Evolutionary conservation across 108 stramenopile species (phyloP), one percentile per base, ranked within the genome.

Genomic region (Discostella pseudostelligera): DNA sequence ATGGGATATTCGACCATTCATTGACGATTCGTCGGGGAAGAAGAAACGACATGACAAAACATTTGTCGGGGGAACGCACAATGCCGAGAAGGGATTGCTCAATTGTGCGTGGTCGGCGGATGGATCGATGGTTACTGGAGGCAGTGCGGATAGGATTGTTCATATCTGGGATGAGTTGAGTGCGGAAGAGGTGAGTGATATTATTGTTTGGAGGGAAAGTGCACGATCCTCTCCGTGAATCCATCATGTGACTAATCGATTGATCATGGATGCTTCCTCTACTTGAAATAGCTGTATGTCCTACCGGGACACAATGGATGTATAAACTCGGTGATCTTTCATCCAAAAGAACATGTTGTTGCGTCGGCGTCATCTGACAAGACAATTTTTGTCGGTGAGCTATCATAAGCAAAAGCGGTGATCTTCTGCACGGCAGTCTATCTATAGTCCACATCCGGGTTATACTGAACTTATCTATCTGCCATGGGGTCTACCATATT

Each of bases 131-230:
- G 93, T 96, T 3, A 78, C 89, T 1, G 83, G 83, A 16, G 95
- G 95, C 14, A 85, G 85, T 44, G 90, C 90, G 9, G 95, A 95
- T 63, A 55, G 81, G 25, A 60, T 88, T 29, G 95, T 96, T 54
- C 95, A 92, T 67, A 84, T 96, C 53, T 96, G 93, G 93, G 95
- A 96, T 70, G 89, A 80, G 49, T 59, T 81, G 20, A 80, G 83
- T 62, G 56, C 83, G 4, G 82, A 92, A 78, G 93, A 96, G 50
- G 69, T 70, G 26, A 61, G 69, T 14, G 13, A n/a, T 6, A 6
- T 8, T 20, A 25, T 9, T 44, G 60, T 46, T 16, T 28, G n/a
- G n/a, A n/a, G n/a, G n/a, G n/a, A n/a, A n/a, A n/a, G n/a, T n/a
- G n/a, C n/a, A n/a, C n/a, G n/a, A n/a, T 46, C 4, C 39, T 35